phyloP scores from a whole-genome alignment of 495 filamentous ascomycete genomes.

The Tuber aestivum region DNA sequence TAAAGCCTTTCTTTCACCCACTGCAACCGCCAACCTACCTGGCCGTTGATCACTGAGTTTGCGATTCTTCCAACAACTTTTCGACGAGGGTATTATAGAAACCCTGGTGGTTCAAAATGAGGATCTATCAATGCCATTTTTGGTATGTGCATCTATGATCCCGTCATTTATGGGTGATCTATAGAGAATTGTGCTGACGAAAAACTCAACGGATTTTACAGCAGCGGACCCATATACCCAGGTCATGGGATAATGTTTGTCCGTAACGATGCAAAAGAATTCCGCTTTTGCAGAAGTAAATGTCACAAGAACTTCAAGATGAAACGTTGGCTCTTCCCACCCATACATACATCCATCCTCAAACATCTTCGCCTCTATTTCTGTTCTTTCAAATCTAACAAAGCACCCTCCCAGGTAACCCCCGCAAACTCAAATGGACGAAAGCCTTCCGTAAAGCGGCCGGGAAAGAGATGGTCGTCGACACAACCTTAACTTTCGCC shows the following conservation, averaged over 20 bases:
- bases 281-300: slow-evolving; percentile 74
- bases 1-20: neutral
- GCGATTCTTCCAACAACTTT: neutral
- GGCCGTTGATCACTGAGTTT: neutral
- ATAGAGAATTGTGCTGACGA: slow-evolving; percentile 14
- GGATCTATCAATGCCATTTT: slow-evolving; percentile 42
- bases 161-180: neutral
- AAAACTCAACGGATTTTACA: neutral
- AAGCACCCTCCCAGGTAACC: slow-evolving; percentile 45
- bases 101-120: slow-evolving; percentile 17
- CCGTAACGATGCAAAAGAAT: slow-evolving; percentile 65
- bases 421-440: slow-evolving; percentile 77
- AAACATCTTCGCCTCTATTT: neutral
- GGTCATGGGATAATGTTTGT: slow-evolving; percentile 81
- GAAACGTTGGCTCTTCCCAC: slow-evolving; percentile 61
- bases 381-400: neutral
- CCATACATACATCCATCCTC: neutral
- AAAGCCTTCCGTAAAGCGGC: slow-evolving; percentile 71
- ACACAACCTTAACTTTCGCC: slow-evolving; percentile 86
- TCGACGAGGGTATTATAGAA: neutral
- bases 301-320: slow-evolving; percentile 99
- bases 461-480: slow-evolving; percentile 90
- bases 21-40: neutral
- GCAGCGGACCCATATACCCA: slow-evolving; percentile 64
- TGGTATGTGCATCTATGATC: slow-evolving; percentile 7